Conservation (phyloP, 768 basidiomycete genomes). For the Clathrus columnatus region DNA sequence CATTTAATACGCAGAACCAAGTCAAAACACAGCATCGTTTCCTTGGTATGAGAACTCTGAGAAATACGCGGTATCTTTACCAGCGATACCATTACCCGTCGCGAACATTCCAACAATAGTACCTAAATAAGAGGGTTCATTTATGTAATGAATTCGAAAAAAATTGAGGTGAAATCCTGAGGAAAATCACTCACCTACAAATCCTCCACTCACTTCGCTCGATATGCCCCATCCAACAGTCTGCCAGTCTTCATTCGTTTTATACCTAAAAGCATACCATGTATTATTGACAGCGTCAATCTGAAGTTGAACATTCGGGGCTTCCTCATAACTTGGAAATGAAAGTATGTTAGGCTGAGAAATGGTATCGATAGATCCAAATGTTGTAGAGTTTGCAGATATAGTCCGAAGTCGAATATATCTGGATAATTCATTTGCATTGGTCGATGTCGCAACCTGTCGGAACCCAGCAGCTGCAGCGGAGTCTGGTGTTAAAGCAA, state of each 20-base stretch:
- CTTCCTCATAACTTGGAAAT: background rate
- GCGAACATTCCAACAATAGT: constrained; percentile 17
- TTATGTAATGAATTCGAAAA: too few species aligned
- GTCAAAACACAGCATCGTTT: background rate
- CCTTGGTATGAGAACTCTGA: constrained; percentile 1
- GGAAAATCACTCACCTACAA: background rate
- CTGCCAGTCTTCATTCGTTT: background rate
- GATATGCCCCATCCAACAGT: constrained; percentile 13
- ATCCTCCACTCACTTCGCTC: constrained; percentile 16
- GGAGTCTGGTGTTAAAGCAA: constrained; percentile 6
- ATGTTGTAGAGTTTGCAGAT: constrained; percentile 11
- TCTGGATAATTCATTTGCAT: background rate
- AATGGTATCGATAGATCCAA: constrained; percentile 9
- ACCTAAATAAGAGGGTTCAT: too few species aligned
- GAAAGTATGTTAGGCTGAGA: constrained; percentile 11
- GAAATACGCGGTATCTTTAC: constrained; percentile 8
- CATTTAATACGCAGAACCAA: too few species aligned
- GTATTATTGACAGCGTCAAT: constrained; percentile 14
- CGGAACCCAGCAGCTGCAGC: constrained; percentile 1
- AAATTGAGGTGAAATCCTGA: background rate
- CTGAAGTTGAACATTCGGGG: constrained; percentile 1
- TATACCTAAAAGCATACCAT: constrained; percentile 13
- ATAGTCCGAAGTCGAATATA: constrained; percentile 14
- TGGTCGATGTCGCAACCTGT: background rate
- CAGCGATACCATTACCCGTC: constrained; percentile 12